Evolutionary conservation across 2,329 filamentous ascomycete genomes (phyloP).

Genomic region (Exophiala lecanii-corni): DNA sequence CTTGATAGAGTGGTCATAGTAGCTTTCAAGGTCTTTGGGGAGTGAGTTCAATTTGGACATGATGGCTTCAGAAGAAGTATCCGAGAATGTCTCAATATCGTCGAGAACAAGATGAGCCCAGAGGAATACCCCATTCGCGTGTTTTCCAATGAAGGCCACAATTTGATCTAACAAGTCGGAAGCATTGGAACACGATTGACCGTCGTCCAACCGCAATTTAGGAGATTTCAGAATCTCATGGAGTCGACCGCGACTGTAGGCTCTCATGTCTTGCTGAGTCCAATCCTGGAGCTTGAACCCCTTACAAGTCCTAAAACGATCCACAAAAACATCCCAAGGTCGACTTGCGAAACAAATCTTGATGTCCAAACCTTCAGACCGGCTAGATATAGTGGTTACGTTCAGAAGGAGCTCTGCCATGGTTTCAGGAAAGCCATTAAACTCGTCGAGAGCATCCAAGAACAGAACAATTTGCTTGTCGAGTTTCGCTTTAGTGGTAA

Average conservation of each 20-base stretch:
- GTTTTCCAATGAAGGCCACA: not conserved
- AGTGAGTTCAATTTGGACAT: not conserved
- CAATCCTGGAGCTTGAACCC: constrained; percentile 5
- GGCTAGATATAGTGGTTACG: not conserved
- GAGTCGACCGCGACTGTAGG: not conserved
- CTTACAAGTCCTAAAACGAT: not conserved
- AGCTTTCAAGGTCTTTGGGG: constrained; percentile 2
- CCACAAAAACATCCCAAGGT: constrained; percentile 3
- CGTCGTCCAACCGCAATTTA: not conserved
- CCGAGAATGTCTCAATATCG: not conserved
- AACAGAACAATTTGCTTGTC: not conserved
- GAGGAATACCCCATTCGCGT: constrained; percentile 4
- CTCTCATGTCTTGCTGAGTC: not conserved
- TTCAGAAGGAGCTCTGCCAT: not conserved
- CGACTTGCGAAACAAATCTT: constrained; percentile 5
- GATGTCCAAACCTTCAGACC: not conserved
- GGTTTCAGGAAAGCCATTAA: constrained; percentile 2
- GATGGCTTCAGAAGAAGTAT: not conserved
- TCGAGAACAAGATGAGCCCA: constrained; percentile 2
- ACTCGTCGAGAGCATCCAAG: constrained; percentile 8
- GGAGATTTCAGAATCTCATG: too few relatives aligned
- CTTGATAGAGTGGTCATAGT: not conserved
- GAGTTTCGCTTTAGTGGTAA: not conserved
- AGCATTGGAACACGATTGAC: not conserved
- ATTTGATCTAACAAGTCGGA: not conserved